Percentiles rank a stretch among this genome's conserved stretches.
These are phyloP conservation scores for Raddia distichophylla DNA, from an alignment of 176 grass and related monocot genomes.

Conservation along the genomic window DNA sequence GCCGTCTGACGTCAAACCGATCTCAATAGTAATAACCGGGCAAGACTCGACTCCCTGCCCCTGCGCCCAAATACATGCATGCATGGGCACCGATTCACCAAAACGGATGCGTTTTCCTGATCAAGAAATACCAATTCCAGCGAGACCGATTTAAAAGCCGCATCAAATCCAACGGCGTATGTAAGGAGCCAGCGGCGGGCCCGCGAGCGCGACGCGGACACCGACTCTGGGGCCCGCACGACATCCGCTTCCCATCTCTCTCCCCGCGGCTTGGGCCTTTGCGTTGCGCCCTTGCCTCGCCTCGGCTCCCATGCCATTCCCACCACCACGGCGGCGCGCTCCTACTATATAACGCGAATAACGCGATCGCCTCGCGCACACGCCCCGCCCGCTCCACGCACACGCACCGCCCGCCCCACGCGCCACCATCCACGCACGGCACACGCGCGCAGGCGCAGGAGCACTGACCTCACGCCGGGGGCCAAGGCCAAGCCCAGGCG, in stretches of 20 bases:
- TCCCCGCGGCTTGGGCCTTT: background rate
- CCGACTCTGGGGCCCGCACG: constrained; percentile 35
- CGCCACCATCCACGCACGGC: constrained; percentile 12
- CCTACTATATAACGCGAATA: constrained; percentile 41
- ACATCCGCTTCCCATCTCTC: background rate
- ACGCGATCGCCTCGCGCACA: constrained; percentile 40
- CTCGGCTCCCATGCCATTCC: background rate
- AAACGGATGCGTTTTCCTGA: background rate
- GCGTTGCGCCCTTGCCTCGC: background rate
- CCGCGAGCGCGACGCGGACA: constrained; percentile 26
- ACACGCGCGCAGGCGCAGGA: too few relatives aligned
- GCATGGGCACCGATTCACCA: background rate
- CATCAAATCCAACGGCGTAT: constrained; percentile 49
- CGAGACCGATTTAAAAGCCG: background rate
- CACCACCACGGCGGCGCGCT: constrained; percentile 13
- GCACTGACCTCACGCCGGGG: constrained; percentile 27
- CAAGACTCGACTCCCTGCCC: too few relatives aligned
- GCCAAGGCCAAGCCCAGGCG: constrained; percentile 18
- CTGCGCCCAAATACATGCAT: background rate
- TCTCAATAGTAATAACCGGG: background rate
- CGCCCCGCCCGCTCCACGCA: constrained; percentile 31
- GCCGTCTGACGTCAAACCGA: too few relatives aligned
- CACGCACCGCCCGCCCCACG: constrained; percentile 28
- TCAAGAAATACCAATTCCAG: background rate
- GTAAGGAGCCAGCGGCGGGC: background rate